phyloP scores from a whole-genome alignment of 1,284 basidiomycete genomes.

The Rhodofomes roseus region DNA sequence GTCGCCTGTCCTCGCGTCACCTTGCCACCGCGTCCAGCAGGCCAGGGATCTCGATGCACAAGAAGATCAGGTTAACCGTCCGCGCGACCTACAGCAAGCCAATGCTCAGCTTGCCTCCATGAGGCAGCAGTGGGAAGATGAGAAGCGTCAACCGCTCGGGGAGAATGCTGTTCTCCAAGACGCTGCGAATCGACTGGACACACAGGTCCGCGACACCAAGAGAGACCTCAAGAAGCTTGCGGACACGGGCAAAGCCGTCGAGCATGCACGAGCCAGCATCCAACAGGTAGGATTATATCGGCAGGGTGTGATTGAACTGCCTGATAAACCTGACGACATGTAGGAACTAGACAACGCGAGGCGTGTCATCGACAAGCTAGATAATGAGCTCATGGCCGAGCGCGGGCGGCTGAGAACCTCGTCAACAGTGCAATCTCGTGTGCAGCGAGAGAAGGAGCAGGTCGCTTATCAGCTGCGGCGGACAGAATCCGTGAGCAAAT shows the following conservation, averaged over 20 bases:
- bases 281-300: slow-evolving; percentile 46
- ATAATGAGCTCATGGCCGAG: slow-evolving; percentile 63
- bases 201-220: slow-evolving; percentile 53
- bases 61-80: too few species aligned
- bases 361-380: slow-evolving; percentile 59
- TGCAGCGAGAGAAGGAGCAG: slow-evolving; percentile 59
- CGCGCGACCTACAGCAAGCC: too few species aligned
- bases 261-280: slow-evolving; percentile 44
- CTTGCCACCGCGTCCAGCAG: too few species aligned
- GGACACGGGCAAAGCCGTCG: slow-evolving; percentile 46
- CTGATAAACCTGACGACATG: background rate
- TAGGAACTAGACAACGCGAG: slow-evolving; percentile 72
- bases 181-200: slow-evolving; percentile 59
- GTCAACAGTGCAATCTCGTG: slow-evolving; percentile 55
- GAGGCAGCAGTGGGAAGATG: slow-evolving; percentile 65
- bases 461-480: slow-evolving; percentile 59
- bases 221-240: slow-evolving; percentile 49
- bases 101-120: slow-evolving; percentile 60
- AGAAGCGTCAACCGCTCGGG: slow-evolving; percentile 54
- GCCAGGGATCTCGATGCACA: too few species aligned
- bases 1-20: too few species aligned
- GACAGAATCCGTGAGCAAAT: slow-evolving; percentile 56
- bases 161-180: slow-evolving; percentile 72
- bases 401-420: slow-evolving; percentile 59
- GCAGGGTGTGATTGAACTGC: background rate